Evolutionary conservation across 257 asterid genomes (phyloP), one percentile per base, ranked within the genome.

Genomic region (Solanum clarkiae): DNA sequence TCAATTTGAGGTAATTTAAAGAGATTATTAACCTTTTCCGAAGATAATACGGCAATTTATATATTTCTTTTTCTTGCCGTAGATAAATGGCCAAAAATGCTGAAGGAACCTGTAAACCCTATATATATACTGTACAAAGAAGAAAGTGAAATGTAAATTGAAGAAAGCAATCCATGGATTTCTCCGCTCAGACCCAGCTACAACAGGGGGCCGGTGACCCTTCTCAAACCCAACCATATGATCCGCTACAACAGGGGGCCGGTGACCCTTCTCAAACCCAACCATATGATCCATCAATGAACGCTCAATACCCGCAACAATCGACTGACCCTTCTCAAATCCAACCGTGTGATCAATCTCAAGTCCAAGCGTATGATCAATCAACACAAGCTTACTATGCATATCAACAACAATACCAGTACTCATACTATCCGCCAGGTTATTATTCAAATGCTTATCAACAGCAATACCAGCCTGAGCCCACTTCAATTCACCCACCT

Each of bases 401-500:
- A 14, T 74, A 74, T 74, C 51, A 59, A 11, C 88, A 83, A 62
- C 92, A 85, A 40, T 80, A 87, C 65, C n/a, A 89, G 1, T 89
- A 90, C 85, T 8, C 74, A 6, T 86, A 84, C 85, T 85, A 84
- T 86, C 11, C 60, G 24, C 82, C 70, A 45, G 22, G 36, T 8
- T 66, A 62, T 40, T 83, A 83, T 49, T 36, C 80, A 47, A 69
- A 84, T 51, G 88, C 89, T 47, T 87, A 89, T 63, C 84, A 90
- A 12, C 91, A 83, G 40, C 86, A 68, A 16, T 70, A 70, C 54
- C 80, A 55, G 47, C 81, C 80, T 32, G 91, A 91, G 84, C 89
- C 89, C 87, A 91, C 91, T 60, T 62, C 84, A 65, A 65, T 85
- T 63, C 84, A 89, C 59, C 94, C 95, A 42, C 95, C 94, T 22